These are phyloP conservation scores for Globisporangium cylindrosporum DNA, from an alignment of 352 stramenopile species.

Conservation along the genomic window DNA sequence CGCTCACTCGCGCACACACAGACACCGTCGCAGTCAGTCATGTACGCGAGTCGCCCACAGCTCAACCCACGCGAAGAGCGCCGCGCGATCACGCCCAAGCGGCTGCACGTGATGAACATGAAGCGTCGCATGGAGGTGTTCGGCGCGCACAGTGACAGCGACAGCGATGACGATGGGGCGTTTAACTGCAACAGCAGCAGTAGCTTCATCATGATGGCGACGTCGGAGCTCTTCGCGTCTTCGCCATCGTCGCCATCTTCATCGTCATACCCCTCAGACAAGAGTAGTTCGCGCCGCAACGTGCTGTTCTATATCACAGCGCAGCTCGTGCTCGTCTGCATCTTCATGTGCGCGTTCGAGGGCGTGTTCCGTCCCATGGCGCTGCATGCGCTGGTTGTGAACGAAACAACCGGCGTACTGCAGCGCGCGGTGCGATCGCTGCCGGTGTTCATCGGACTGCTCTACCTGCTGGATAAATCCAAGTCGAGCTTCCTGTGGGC, in stretches of 20 bases:
- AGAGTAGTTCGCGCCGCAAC: neutral
- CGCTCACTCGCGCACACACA: neutral
- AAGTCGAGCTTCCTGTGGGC: neutral
- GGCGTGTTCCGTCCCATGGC: neutral
- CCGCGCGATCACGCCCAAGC: neutral
- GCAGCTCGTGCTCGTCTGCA: slow-evolving; percentile 5
- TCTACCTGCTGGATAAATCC: slow-evolving; percentile 1
- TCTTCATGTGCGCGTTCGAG: slow-evolving; percentile 3
- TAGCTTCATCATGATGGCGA: neutral
- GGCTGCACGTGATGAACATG: neutral
- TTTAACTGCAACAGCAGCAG: neutral
- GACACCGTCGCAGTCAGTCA: neutral
- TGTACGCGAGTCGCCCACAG: neutral
- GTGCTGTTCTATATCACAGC: slow-evolving; percentile 1
- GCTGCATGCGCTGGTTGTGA: neutral
- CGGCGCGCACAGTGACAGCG: neutral
- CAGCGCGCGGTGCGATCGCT: neutral
- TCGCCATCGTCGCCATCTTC: neutral
- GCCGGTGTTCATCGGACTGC: slow-evolving; percentile 4
- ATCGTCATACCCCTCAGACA: neutral
- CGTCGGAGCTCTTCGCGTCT: slow-evolving; percentile 1
- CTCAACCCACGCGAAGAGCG: neutral
- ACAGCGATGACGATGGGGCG: neutral
- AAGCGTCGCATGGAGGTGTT: slow-evolving; percentile 8
- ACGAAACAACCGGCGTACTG: slow-evolving; percentile 1